A percentile compares a stretch with the other conserved stretches of the same genome.
Evolutionary conservation across 2,329 filamentous ascomycete species (phyloP).

Genomic region (Claviceps africana): DNA sequence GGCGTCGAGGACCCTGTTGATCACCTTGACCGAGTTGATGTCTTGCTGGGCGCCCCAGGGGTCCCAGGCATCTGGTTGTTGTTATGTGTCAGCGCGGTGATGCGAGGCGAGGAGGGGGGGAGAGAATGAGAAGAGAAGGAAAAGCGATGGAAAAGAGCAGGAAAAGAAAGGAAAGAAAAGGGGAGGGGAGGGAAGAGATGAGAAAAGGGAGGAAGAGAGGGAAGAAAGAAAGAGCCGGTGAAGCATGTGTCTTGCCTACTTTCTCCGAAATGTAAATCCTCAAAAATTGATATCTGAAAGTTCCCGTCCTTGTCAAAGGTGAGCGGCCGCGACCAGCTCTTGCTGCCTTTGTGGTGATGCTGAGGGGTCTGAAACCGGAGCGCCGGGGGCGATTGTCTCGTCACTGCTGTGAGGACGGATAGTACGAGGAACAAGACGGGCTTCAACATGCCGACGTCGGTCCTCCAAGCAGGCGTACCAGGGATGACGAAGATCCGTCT

Average conservation of each 20-base stretch:
- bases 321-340: conserved; percentile 4
- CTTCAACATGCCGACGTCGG: background rate
- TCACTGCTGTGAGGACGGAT: background rate
- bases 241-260: conserved; percentile 23
- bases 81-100: background rate
- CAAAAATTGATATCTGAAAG: conserved; percentile 46
- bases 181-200: too few species aligned
- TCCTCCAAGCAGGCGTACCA: too few species aligned
- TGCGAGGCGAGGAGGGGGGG: too few species aligned
- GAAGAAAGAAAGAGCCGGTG: background rate
- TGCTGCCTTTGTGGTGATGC: background rate
- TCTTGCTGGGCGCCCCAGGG: conserved; percentile 38
- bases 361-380: background rate
- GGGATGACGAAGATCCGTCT: too few species aligned
- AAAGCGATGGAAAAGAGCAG: too few species aligned
- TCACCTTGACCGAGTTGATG: conserved; percentile 39
- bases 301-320: conserved; percentile 28
- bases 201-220: too few species aligned
- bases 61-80: conserved; percentile 26
- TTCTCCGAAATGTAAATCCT: conserved; percentile 60
- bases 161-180: too few species aligned
- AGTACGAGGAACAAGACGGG: background rate
- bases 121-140: too few species aligned
- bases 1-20: conserved; percentile 40
- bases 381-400: background rate